Conservation (phyloP, 164 flowering plant genomes). For the Cinnamomum micranthum region DNA sequence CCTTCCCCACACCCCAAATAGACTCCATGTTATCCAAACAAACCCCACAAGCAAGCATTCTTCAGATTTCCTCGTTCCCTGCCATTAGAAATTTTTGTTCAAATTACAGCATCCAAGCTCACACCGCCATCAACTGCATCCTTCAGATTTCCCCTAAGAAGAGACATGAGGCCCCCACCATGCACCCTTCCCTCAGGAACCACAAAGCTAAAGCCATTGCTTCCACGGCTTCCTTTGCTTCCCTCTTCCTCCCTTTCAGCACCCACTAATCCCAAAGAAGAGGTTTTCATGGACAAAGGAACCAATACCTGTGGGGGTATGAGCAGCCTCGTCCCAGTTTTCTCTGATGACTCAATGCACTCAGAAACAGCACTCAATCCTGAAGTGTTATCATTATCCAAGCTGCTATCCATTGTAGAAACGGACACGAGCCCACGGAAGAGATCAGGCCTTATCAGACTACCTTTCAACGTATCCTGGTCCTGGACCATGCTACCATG, state of each 20-base stretch:
- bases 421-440: constrained; percentile 60
- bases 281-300: constrained; percentile 69
- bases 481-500: constrained; percentile 50
- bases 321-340: constrained; percentile 41
- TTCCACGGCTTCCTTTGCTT: constrained; percentile 19
- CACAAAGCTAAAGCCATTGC: constrained; percentile 29
- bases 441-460: constrained; percentile 58
- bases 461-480: constrained; percentile 29
- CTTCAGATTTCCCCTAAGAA: constrained; percentile 68
- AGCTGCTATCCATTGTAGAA: constrained; percentile 36
- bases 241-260: constrained; percentile 16
- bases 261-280: constrained; percentile 27
- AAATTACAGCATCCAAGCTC: constrained; percentile 4
- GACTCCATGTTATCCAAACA: too few relatives aligned
- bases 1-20: constrained; percentile 10
- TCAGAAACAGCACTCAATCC: constrained; percentile 52
- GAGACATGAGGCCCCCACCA: constrained; percentile 85
- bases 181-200: constrained; percentile 95
- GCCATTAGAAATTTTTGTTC: not conserved
- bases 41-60: too few relatives aligned
- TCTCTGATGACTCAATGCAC: constrained; percentile 42
- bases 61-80: not conserved
- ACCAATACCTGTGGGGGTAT: constrained; percentile 81
- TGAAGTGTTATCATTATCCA: constrained; percentile 42
- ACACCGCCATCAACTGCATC: constrained; percentile 45